phyloP scores from a whole-genome alignment of 2,329 filamentous ascomycete species.

The Hypoxylon sp. region DNA sequence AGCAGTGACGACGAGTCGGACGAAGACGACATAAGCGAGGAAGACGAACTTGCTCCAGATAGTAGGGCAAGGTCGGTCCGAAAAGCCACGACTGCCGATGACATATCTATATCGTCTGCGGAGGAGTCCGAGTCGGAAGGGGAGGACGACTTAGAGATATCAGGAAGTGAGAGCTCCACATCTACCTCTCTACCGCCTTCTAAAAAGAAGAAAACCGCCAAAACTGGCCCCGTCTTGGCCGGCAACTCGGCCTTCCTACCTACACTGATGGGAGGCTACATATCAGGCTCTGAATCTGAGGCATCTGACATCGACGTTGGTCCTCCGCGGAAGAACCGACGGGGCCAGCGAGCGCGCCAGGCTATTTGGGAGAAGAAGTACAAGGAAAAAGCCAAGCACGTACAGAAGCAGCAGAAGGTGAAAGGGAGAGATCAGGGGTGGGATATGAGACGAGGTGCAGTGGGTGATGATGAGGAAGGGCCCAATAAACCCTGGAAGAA shows the following conservation, averaged over 20 bases:
- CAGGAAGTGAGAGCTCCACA: conserved; percentile 45
- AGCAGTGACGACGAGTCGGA: conserved; percentile 61
- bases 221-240: conserved; percentile 40
- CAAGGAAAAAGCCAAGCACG: conserved; percentile 78
- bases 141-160: conserved; percentile 51
- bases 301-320: conserved; percentile 77
- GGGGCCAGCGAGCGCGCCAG: conserved; percentile 83
- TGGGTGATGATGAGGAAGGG: conserved; percentile 60
- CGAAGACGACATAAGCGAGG: conserved; percentile 53
- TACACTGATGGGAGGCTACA: conserved; percentile 83
- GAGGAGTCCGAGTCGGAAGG: conserved; percentile 51
- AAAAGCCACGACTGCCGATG: conserved; percentile 40
- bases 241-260: conserved; percentile 77
- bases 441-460: conserved; percentile 71
- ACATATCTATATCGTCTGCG: conserved; percentile 50
- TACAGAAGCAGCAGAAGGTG: conserved; percentile 56
- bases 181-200: conserved; percentile 44
- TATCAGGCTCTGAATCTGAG: conserved; percentile 78
- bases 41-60: conserved; percentile 48
- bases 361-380: conserved; percentile 87
- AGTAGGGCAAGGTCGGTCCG: conserved; percentile 48
- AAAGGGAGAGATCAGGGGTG: conserved; percentile 66
- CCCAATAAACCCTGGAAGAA: conserved; percentile 65
- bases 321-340: conserved; percentile 76
- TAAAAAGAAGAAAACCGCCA: conserved; percentile 54